These are phyloP conservation scores for Pascua guehoae DNA, from an alignment of 1,284 basidiomycete genomes.

Conservation along the genomic window DNA sequence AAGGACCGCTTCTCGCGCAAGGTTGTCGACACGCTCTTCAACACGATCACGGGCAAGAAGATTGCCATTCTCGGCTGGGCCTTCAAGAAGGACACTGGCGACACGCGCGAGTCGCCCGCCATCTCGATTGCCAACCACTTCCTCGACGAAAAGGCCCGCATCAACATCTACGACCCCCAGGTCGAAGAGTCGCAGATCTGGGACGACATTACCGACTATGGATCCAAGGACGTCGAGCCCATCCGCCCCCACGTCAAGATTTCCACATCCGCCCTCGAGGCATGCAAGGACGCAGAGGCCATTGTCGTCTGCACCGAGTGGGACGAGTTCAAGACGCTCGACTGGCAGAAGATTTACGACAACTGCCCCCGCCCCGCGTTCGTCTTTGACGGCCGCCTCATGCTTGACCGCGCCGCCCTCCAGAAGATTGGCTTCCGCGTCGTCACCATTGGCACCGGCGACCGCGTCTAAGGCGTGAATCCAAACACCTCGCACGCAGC, in stretches of 20 bases:
- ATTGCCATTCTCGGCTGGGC: constrained; percentile 89
- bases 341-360: constrained; percentile 78
- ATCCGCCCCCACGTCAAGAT: constrained; percentile 84
- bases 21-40: constrained; percentile 93
- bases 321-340: constrained; percentile 89
- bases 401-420: constrained; percentile 76
- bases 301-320: constrained; percentile 87
- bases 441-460: constrained; percentile 49
- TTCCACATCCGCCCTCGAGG: constrained; percentile 71
- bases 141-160: constrained; percentile 77
- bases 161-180: constrained; percentile 92
- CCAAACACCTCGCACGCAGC: neutral
- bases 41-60: constrained; percentile 75
- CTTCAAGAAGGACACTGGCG: constrained; percentile 94
- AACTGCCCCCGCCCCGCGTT: constrained; percentile 95
- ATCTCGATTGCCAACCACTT: constrained; percentile 94
- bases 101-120: constrained; percentile 95
- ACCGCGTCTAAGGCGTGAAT: constrained; percentile 35
- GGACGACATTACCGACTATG: constrained; percentile 56
- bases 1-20: constrained; percentile 83
- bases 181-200: constrained; percentile 56
- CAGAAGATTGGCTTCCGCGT: constrained; percentile 91
- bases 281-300: constrained; percentile 84
- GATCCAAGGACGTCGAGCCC: constrained; percentile 40
- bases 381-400: constrained; percentile 68